These are phyloP conservation scores for Trametes villosa DNA, from an alignment of 768 basidiomycete species.

Conservation along the genomic window DNA sequence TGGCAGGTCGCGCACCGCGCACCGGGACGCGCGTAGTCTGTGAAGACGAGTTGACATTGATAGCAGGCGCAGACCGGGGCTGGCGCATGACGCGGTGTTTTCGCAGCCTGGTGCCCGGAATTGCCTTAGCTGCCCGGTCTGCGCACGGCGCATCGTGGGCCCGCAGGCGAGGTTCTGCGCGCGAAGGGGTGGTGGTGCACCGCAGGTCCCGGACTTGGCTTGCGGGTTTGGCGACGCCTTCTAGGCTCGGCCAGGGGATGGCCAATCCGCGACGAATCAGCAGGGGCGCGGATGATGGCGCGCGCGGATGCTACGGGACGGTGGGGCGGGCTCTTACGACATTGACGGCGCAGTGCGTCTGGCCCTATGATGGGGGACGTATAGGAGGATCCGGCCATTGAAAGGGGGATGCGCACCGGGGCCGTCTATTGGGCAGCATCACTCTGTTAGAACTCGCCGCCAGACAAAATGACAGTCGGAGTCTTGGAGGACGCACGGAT, in stretches of 20 bases:
- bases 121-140: background rate
- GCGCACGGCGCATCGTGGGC: background rate
- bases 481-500: background rate
- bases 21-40: slow-evolving; percentile 2
- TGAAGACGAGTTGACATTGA: slow-evolving; percentile 14
- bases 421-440: background rate
- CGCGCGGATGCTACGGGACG: slow-evolving; percentile 13
- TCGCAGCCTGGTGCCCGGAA: slow-evolving; percentile 5
- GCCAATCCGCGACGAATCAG: background rate
- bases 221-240: background rate
- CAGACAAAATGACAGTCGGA: slow-evolving; percentile 4
- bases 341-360: slow-evolving; percentile 4
- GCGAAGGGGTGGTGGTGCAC: background rate
- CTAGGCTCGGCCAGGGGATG: slow-evolving; percentile 12
- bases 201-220: slow-evolving; percentile 8
- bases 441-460: background rate
- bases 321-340: slow-evolving; percentile 14
- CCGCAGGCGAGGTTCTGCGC: slow-evolving; percentile 6
- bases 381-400: background rate
- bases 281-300: background rate
- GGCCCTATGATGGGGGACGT: background rate
- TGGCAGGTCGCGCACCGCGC: slow-evolving; percentile 6
- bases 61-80: slow-evolving; percentile 15
- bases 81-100: slow-evolving; percentile 1
- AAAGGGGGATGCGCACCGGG: background rate